Conservation (phyloP, 108 stramenopile genomes). For the Poteriospumella lacustris region DNA sequence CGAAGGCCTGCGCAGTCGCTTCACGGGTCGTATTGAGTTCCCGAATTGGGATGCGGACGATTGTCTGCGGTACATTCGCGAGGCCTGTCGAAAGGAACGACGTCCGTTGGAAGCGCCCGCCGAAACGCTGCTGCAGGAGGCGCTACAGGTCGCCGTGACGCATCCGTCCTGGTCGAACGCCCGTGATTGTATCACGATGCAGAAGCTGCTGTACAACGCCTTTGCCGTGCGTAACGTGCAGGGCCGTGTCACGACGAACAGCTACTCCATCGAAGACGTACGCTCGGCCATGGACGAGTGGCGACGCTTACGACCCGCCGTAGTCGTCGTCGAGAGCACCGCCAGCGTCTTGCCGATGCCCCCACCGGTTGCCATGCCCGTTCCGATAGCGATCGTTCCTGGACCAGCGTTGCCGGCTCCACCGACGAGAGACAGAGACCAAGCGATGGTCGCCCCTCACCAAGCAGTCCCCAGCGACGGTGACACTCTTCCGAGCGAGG, state of each 20-base stretch:
- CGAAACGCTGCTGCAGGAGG: background rate
- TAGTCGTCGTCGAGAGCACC: background rate
- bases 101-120: background rate
- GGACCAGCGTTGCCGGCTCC: background rate
- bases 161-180: conserved; percentile 5
- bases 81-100: background rate
- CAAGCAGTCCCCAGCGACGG: background rate
- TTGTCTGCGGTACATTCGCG: background rate
- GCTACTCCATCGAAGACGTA: background rate
- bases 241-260: background rate
- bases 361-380: background rate
- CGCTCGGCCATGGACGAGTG: background rate
- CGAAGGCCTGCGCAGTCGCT: conserved; percentile 9
- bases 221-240: background rate
- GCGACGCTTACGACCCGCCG: background rate
- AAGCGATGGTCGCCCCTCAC: background rate
- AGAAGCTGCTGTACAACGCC: background rate
- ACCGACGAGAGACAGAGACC: background rate
- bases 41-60: background rate
- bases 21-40: background rate
- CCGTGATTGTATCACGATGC: background rate
- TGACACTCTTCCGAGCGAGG: too few relatives aligned
- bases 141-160: background rate
- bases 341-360: background rate
- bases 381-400: background rate